A percentile compares a stretch with the other conserved stretches of the same genome.
These are phyloP conservation scores for Diatrype stigma DNA, from an alignment of 2,329 filamentous ascomycete species.

Conservation along the genomic window DNA sequence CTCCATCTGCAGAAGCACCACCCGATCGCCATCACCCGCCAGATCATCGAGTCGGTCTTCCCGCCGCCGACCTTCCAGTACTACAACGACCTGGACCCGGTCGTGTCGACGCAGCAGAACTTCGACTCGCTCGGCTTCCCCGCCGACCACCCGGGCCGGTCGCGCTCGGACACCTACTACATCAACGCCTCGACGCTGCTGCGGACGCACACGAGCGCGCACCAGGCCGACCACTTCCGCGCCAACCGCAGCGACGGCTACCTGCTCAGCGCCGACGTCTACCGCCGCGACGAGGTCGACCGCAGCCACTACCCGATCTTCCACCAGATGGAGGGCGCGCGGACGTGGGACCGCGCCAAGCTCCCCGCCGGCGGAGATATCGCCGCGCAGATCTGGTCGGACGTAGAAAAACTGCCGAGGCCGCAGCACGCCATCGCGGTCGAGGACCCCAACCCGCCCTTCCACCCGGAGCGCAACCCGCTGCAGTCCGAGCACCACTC, in stretches of 20 bases:
- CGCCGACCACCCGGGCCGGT: conserved; percentile 79
- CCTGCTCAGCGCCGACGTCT: conserved; percentile 91
- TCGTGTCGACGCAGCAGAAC: conserved; percentile 82
- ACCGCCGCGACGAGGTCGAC: conserved; percentile 91
- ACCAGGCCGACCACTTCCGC: conserved; percentile 80
- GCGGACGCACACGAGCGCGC: conserved; percentile 90
- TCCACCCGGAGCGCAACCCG: conserved; percentile 76
- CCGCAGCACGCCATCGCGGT: conserved; percentile 72
- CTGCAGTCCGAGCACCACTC: conserved; percentile 70
- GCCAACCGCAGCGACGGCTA: conserved; percentile 72
- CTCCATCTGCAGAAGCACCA: conserved; percentile 92
- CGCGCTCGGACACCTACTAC: conserved; percentile 91
- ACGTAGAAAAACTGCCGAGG: conserved; percentile 70
- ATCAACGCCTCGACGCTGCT: conserved; percentile 79
- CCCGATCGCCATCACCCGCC: conserved; percentile 82
- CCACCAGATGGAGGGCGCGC: conserved; percentile 96
- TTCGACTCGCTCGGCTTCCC: conserved; percentile 97
- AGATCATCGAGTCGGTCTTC: conserved; percentile 89
- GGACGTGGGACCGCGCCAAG: conserved; percentile 74
- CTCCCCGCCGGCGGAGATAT: conserved; percentile 55
- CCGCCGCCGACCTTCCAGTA: conserved; percentile 66
- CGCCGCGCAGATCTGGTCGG: conserved; percentile 62
- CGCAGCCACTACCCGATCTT: conserved; percentile 94
- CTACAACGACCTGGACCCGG: conserved; percentile 74
- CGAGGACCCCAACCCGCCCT: conserved; percentile 77